Evolutionary conservation across 177 flowering plant genomes (phyloP), one percentile per base, ranked within the genome.

Genomic region (Viscum album): DNA sequence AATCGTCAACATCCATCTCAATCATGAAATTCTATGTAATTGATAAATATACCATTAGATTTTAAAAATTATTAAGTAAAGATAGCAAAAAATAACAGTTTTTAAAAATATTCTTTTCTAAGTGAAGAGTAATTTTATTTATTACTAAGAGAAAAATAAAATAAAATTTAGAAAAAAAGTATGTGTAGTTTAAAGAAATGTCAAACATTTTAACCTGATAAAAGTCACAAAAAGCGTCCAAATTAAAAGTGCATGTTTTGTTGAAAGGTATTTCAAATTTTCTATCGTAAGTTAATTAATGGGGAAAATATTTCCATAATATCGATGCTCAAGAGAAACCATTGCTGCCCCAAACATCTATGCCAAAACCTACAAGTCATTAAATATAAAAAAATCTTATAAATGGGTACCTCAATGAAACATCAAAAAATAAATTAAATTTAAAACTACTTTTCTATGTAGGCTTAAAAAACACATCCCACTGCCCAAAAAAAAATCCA

Each of bases 271-370:
- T 78, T 66, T 80, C 66, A 92, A 77, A 77, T 95, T 90, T 70
- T 81, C 79, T 31, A 97, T 95, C 17, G 82, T 68, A 73, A 80
- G 74, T 21, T 85, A 84, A 45, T 87, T 79, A 67, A 90, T 88
- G 4, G 97, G 99, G n/a, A 85, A 81, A 75, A 96, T 95, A 79
- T 89, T 90, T 68, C 99, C 99, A 85, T 95, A 95, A 71, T 92
- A 95, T 1, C 97, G 94, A 83, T 95, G 99, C 88, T 92, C 99
- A 52, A 86, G 91, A 70, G 97, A 80, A 75, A 95, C 94, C 63
- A 95, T 75, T 59, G 97, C 97, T 66, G 99, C 99, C 73, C 96
- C 96, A 84, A 95, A 95, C 76, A 86, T 95, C 85, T 89, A 90
- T 5, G 99, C 96, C 82, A 95, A 79, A 74, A 88, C 90, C 99